Percentiles rank a stretch among this genome's conserved stretches.
These are phyloP conservation scores for Euryodendron excelsum DNA, from an alignment of 148 eudicot genomes.

Conservation along the genomic window DNA sequence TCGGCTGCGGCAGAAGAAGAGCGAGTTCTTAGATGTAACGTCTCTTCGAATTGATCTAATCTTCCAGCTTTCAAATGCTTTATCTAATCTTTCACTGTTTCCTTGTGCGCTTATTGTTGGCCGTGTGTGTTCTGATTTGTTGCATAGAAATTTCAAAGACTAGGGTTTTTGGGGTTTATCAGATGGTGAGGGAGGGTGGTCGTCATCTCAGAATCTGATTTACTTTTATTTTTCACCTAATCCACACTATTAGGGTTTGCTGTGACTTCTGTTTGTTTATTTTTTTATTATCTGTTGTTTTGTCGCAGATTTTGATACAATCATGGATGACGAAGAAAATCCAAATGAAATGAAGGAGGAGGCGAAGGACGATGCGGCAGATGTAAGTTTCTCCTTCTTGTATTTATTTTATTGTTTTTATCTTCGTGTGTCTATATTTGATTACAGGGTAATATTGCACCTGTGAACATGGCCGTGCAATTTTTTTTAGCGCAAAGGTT, in stretches of 20 bases:
- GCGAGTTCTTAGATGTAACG: no score
- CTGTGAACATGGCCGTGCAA: no score
- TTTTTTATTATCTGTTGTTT: not conserved
- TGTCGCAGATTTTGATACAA: conserved; percentile 2
- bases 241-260: not conserved
- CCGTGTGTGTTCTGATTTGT: not conserved
- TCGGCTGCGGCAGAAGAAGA: no score
- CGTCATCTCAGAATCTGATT: no score
- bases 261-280: not conserved
- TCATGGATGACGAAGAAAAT: conserved; percentile 47
- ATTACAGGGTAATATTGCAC: not conserved
- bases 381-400: conserved; percentile 26
- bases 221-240: not conserved
- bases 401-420: not conserved
- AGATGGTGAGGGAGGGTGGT: no score
- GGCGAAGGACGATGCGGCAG: conserved; percentile 39
- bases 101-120: not conserved
- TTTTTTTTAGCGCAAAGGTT: not conserved
- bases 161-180: not conserved
- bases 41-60: no score
- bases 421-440: not conserved
- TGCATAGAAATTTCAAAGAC: not conserved
- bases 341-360: conserved; percentile 34
- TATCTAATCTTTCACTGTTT: no score
- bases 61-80: no score